Evolutionary conservation across 164 flowering plant genomes (phyloP), one percentile per base, ranked within the genome.

Genomic region (Vitis labrusca): DNA sequence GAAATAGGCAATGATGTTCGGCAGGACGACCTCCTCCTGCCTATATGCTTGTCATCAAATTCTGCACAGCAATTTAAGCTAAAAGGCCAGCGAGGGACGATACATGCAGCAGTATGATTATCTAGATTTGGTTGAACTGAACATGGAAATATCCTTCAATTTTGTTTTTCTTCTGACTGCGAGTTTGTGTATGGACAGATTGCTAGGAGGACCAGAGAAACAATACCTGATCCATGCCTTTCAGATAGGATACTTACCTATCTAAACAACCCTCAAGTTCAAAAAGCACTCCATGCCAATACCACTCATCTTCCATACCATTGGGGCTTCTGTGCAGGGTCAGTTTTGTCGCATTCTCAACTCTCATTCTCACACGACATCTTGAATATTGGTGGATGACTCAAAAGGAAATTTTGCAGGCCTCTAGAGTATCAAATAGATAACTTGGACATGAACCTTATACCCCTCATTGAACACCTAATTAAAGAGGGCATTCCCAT

Each of bases 241-340:
- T 9, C 2, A 49, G 78, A 72, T 9, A 67, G 85, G 50, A 70
- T 80, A 52, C 70, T 72, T 56, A 62, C 67, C 13, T 84, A 82
- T 71, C 82, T 84, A 29, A 84, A 81, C 70, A 78, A 51, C 52
- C 83, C 76, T 27, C 59, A 78, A 44, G 85, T 80, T 67, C 85
- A 82, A 60, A 66, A 66, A 47, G 78, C 83, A 12, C 78, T 82
- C 23, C 75, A 82, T 71, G 85, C 83, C 68, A 78, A 80, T 62
- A 79, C 82, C 16, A 78, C 84, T 48, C 64, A 70, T 16, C 81
- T 81, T 12, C 84, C 86, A 32, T 69, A 17, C 58, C 68, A 64
- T 30, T 79, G 82, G 84, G 78, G 66, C n/a, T 80, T 84, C 49
- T 82, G 85, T 69, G 5, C 0, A 48, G 82, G 86, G 85, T 68